Base-by-base conservation (phyloP, 345 rosid genomes). In the Euphorbia pulcherrima region DNA sequence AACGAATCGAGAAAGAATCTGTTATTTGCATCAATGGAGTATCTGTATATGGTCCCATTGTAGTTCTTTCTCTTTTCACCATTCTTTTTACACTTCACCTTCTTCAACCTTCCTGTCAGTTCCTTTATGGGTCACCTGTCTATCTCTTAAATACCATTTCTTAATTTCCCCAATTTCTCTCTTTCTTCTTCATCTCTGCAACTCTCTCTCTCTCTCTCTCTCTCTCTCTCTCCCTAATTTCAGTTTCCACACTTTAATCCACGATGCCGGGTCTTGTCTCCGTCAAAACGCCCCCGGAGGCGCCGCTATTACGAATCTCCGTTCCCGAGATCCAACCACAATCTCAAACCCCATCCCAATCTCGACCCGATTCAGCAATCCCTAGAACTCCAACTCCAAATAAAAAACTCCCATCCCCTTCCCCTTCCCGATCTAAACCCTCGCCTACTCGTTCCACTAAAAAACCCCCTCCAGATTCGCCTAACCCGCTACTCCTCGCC, bases 181-280 rank as follows among this genome's bases (percentile, higher is more conserved):
- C 41, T n/a, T n/a, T n/a, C n/a, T n/a, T n/a, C n/a, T n/a, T n/a
- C n/a, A n/a, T n/a, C n/a, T n/a, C n/a, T n/a, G 57, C 2, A 27
- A 28, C 26, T 37, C 52, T n/a, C n/a, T 29, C 47, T 4, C 41
- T n/a, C n/a, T n/a, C n/a, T n/a, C n/a, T n/a, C n/a, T n/a, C n/a
- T n/a, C n/a, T n/a, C n/a, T n/a, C 40, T 29, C 16, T 14, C n/a
- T 8, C 37, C 2, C 35, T n/a, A 26, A 17, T 27, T 51, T 39
- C 37, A 21, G 10, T 56, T 37, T 46, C 64, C 37, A 40, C n/a
- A n/a, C n/a, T n/a, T n/a, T n/a, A 24, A 60, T 62, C 68, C 67
- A 57, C 79, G 68, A 92, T 95, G 99, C 99, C 99, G 27, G 97
- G 97, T 60, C 87, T 89, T 47, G 96, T 86, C 17, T 88, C 98